phyloP scores from a whole-genome alignment of 192 early-diverging fungal species.

The Phycomyces blakesleeanus region DNA sequence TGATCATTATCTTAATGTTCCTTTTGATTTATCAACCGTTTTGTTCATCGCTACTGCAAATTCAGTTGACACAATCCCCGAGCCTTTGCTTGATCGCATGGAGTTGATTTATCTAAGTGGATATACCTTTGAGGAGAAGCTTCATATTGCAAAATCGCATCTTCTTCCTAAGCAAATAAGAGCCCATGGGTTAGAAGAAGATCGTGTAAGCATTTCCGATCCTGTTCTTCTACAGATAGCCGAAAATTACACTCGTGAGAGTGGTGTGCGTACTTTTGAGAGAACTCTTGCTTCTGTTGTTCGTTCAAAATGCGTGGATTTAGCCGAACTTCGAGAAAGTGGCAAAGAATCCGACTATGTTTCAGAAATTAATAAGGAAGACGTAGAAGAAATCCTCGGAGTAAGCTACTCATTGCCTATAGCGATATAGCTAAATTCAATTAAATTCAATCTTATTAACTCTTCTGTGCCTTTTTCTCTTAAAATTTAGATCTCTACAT shows the following conservation, averaged over 20 bases:
- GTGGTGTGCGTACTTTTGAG: constrained; percentile 75
- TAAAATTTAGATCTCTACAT: constrained; percentile 50
- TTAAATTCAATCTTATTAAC: too few relatives aligned
- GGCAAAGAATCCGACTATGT: constrained; percentile 35
- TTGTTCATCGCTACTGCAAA: constrained; percentile 88
- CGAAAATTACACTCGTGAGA: constrained; percentile 74
- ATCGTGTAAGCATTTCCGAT: constrained; percentile 50
- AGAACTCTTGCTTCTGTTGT: constrained; percentile 68
- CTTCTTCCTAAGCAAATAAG: constrained; percentile 73
- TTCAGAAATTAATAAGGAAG: constrained; percentile 38
- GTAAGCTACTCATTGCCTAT: constrained; percentile 24
- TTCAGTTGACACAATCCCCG: constrained; percentile 69
- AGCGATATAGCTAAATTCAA: too few relatives aligned
- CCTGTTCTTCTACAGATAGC: constrained; percentile 56
- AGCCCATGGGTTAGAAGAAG: constrained; percentile 54
- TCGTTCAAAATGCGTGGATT: constrained; percentile 65
- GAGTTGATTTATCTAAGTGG: constrained; percentile 72
- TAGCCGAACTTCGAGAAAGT: constrained; percentile 55
- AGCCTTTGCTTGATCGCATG: constrained; percentile 82
- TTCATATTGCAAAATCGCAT: constrained; percentile 68
- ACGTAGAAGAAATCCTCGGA: constrained; percentile 65
- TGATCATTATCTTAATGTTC: constrained; percentile 79
- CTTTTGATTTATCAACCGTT: constrained; percentile 58
- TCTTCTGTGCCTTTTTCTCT: too few relatives aligned
- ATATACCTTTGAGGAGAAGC: constrained; percentile 83